These are phyloP conservation scores for Verbascum thapsus DNA, from an alignment of 257 asterid species.

Conservation along the genomic window DNA sequence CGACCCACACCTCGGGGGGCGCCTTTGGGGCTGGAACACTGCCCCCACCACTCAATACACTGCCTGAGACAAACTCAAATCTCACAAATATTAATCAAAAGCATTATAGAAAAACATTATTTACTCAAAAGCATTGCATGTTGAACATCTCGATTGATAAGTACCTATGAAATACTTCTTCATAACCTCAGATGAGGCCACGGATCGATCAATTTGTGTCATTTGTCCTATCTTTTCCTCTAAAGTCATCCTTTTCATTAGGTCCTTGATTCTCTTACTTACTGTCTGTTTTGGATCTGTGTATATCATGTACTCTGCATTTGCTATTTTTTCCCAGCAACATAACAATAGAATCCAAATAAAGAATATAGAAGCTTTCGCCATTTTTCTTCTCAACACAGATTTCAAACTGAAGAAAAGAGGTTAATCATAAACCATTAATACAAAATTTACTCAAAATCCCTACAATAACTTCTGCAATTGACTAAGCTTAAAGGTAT, in stretches of 20 bases:
- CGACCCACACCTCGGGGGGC: slow-evolving; percentile 60
- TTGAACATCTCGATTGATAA: background rate
- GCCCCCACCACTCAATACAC: slow-evolving; percentile 77
- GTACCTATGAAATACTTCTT: slow-evolving; percentile 54
- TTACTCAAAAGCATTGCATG: background rate
- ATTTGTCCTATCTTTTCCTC: slow-evolving; percentile 72
- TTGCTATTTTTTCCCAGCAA: slow-evolving; percentile 17
- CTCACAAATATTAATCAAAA: background rate
- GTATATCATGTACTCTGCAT: slow-evolving; percentile 38
- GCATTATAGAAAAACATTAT: background rate
- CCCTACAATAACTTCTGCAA: too few species aligned
- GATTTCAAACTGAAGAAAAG: slow-evolving; percentile 9
- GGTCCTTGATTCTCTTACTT: slow-evolving; percentile 40
- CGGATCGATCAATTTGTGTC: slow-evolving; percentile 59
- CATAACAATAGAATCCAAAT: slow-evolving; percentile 27
- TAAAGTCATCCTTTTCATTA: slow-evolving; percentile 55
- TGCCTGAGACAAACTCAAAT: slow-evolving; percentile 42
- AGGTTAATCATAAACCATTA: background rate
- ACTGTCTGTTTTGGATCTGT: slow-evolving; percentile 60
- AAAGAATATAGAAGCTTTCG: slow-evolving; percentile 8
- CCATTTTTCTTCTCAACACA: slow-evolving; percentile 25
- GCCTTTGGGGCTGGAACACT: slow-evolving; percentile 68
- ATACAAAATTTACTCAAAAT: background rate
- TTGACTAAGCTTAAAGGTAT: too few species aligned
- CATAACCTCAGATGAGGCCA: slow-evolving; percentile 55